Evolutionary conservation across 495 filamentous ascomycete genomes (phyloP), one percentile per base, ranked within the genome.

Genomic region (Trichoderma parareesei): DNA sequence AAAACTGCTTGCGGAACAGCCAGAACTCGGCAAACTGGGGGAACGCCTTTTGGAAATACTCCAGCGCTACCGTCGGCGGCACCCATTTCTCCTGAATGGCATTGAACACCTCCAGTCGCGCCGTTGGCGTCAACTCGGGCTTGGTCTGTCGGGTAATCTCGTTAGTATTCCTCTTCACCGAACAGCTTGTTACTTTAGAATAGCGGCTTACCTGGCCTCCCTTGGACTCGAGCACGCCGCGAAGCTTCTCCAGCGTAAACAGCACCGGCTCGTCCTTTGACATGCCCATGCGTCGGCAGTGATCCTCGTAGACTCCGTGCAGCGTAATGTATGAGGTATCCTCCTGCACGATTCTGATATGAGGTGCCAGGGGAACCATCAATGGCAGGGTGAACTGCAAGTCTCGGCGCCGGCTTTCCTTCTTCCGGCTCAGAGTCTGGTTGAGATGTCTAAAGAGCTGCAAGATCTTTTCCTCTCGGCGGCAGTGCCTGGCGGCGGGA

Each of bases 361-460:
- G 90, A 9, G 95, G 95, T 57, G 94, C 91, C 60, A 99, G 76
- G 5, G 95, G 95, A 64, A 98, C 83, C 88, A 98, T 96, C 65
- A 97, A 77, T 2, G 95, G 95, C 43, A 99, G 84, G 65, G 94
- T 91, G 81, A 99, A 99, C 72, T 92, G 92, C 43, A 99, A 80
- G 72, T 98, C 97, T 41, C 95, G 88, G 11, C 93, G 87, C 59
- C 95, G 85, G 70, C 89, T 93, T 75, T 99, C 95, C 78, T 98
- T 98, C 69, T 91, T 88, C 75, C 93, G 93, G 16, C 86, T 82
- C 53, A 99, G 80, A 38, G 88, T 85, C 67, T 91, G 90, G 74
- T 99, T 98, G 79, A 99, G 93, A 66, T 96, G 95, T 27, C 95
- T 85, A 86, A 98, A 99, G n/a, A 99, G 80, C 73, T 99, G 95